Percentiles rank a stretch among this genome's conserved stretches.
Conservation (phyloP, 2,329 filamentous ascomycete genomes). For the Bipolaris zeicola region DNA sequence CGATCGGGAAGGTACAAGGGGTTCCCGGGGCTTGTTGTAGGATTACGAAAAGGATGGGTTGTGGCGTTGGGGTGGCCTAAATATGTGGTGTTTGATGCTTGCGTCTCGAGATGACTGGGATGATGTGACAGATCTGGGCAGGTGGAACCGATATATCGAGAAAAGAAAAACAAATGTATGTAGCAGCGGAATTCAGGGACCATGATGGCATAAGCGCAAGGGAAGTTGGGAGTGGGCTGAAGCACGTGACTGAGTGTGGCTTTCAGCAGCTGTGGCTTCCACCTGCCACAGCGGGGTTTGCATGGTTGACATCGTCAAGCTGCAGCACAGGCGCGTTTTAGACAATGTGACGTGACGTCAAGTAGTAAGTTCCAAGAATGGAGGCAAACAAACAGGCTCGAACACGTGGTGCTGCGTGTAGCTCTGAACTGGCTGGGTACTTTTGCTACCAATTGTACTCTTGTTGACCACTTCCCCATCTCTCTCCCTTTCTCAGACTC, state of each 20-base stretch:
- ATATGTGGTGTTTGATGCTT: background rate
- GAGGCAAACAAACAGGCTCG: slow-evolving; percentile 2
- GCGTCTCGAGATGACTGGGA: background rate
- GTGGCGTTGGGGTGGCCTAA: background rate
- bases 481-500: background rate
- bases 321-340: slow-evolving; percentile 2
- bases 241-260: background rate
- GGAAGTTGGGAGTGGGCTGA: background rate
- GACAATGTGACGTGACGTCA: slow-evolving; percentile 4
- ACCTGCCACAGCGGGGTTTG: slow-evolving; percentile 8
- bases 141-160: background rate
- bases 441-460: background rate
- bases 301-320: background rate
- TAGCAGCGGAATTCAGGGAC: background rate
- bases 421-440: background rate
- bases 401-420: slow-evolving; percentile 2
- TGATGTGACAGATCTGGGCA: background rate
- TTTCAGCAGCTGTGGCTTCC: slow-evolving; percentile 4
- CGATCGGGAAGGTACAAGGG: background rate
- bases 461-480: background rate
- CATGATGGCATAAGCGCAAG: background rate
- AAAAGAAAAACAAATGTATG: background rate
- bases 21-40: background rate
- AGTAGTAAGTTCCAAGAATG: background rate
- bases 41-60: background rate